Base-by-base conservation (phyloP, 1,284 basidiomycete species). In the Earliella scabrosa region DNA sequence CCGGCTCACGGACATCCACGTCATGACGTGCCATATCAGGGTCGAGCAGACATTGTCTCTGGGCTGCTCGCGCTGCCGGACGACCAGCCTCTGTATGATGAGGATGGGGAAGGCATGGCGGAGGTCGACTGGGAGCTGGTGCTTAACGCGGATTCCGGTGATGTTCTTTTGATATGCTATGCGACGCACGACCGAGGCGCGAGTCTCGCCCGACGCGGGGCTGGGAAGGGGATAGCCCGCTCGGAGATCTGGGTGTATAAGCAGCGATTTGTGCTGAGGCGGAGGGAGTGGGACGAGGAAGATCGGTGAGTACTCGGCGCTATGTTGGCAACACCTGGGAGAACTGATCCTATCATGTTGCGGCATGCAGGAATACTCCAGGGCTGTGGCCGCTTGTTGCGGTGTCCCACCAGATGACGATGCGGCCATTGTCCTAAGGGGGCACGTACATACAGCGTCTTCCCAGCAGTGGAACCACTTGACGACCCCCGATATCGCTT, bases 221-320 rank as follows among this genome's bases (percentile, higher is more conserved):
- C 9, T 36, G 43, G 7, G 39, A 58, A 40, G 20, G 20, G 36
- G n/a, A n/a, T n/a, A n/a, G n/a, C n/a, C 39, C 18, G 26, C 5
- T 16, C 27, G 13, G 29, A 23, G 18, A 32, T 39, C 23, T 61
- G 63, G 46, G 55, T 58, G 13, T 68, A 60, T 54, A 63, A 67
- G 24, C 67, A 70, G 63, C 64, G 68, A n/a, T 80, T 78, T 54
- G 56, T 70, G 4, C 65, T 78, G 4, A 61, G 70, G 38, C 66
- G 67, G 52, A 69, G 68, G 35, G 70, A 68, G n/a, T 50, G 64
- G 49, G 73, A 77, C 51, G 65, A 55, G 29, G 54, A 63, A 24
- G 68, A 70, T 34, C 45, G 60, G 71, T 72, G 43, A 21, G 70
- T 63, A 10, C 18, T 41, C 14, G 9, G 11, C 13, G 8, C 16